Conservation (phyloP, 148 eudicot genomes). For the Bassia scoparia region DNA sequence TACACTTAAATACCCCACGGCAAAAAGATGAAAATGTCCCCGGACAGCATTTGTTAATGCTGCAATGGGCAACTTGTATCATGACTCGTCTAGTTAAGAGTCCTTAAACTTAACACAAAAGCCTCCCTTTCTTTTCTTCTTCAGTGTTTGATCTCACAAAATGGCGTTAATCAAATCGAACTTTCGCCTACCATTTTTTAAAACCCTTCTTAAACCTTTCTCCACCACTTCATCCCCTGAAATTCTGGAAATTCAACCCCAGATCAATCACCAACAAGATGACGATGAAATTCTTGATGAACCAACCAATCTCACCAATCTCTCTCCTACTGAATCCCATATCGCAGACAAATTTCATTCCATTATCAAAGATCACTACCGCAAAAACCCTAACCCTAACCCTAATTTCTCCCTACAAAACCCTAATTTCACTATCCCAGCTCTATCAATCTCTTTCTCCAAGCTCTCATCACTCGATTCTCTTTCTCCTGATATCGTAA, state of each 20-base stretch:
- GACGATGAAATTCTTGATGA: constrained; percentile 20
- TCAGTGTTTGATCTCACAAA: no score
- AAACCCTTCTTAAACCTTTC: constrained; percentile 30
- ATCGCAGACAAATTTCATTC: constrained; percentile 42
- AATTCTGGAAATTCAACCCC: constrained; percentile 5
- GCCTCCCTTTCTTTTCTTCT: no score
- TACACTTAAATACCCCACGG: no score
- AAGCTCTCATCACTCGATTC: constrained; percentile 28
- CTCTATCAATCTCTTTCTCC: constrained; percentile 48
- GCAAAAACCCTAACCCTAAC: constrained; percentile 51
- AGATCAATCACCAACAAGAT: constrained; percentile 7
- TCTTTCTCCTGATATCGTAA: constrained; percentile 42
- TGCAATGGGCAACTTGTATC: no score
- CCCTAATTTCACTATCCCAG: constrained; percentile 35
- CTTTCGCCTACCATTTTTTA: constrained; percentile 23
- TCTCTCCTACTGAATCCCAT: constrained; percentile 42
- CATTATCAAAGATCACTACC: constrained; percentile 63
- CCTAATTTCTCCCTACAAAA: constrained; percentile 34
- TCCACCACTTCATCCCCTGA: constrained; percentile 20
- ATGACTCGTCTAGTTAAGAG: no score
- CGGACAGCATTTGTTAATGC: no score
- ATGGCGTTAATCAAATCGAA: constrained; percentile 42
- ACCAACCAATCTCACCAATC: constrained; percentile 6
- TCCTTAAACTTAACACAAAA: no score
- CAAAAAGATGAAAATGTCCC: no score